A percentile compares a stretch with the other conserved stretches of the same genome.
phyloP scores from a whole-genome alignment of 2,329 filamentous ascomycete genomes.

The Colletotrichum euphorbiae region DNA sequence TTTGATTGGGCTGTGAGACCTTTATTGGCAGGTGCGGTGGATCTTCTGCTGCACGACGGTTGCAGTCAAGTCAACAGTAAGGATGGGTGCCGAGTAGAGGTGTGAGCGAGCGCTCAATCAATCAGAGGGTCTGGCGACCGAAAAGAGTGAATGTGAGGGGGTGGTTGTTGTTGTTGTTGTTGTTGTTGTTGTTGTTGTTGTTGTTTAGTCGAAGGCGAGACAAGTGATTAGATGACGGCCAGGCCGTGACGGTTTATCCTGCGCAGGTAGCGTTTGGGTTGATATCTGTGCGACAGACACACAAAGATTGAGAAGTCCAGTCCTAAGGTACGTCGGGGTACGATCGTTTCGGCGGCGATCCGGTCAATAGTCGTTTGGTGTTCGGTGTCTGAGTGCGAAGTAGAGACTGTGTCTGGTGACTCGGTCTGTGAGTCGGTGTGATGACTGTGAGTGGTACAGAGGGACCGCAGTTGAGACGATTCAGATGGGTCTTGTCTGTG shows the following conservation, averaged over 20 bases:
- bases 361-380: conserved; percentile 6
- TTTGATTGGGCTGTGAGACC: conserved; percentile 33
- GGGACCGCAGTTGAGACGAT: conserved; percentile 19
- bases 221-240: conserved; percentile 22
- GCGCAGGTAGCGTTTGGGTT: conserved; percentile 13
- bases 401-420: conserved; percentile 24
- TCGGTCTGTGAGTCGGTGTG: conserved; percentile 27
- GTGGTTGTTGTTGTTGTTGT: conserved; percentile 1
- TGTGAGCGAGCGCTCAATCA: conserved; percentile 7
- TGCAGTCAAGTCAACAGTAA: conserved; percentile 35
- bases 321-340: conserved; percentile 24
- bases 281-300: conserved; percentile 19
- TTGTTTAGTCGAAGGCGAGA: conserved; percentile 13
- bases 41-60: conserved; percentile 33
- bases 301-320: conserved; percentile 40
- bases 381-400: conserved; percentile 20
- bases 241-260: conserved; percentile 26
- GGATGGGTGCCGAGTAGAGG: conserved; percentile 12
- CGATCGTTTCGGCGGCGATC: conserved; percentile 21
- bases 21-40: conserved; percentile 36
- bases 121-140: conserved; percentile 21
- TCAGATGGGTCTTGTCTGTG: neutral
- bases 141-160: conserved; percentile 15
- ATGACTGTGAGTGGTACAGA: conserved; percentile 33
- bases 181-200: neutral